A percentile compares a stretch with the other conserved stretches of the same genome.
Conservation (phyloP, 495 filamentous ascomycete species). For the Talaromyces nanjingensis region DNA sequence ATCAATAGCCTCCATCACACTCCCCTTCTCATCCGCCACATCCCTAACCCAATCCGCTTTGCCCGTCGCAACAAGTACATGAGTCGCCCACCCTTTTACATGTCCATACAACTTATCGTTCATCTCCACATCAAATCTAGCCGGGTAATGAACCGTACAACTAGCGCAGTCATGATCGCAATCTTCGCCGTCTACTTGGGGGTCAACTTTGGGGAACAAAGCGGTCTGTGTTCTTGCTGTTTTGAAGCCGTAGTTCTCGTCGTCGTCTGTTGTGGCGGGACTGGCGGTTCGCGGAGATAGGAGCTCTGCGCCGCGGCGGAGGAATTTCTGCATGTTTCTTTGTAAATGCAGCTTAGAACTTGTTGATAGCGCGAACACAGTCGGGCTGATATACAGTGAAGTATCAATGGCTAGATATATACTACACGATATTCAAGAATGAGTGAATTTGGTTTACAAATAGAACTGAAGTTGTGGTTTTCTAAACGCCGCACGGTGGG, state of each 20-base stretch:
- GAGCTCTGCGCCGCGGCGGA: conserved; percentile 30
- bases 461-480: not conserved
- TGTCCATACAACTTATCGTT: conserved; percentile 76
- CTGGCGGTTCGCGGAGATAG: conserved; percentile 24
- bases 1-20: conserved; percentile 88
- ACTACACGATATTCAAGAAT: too few relatives aligned
- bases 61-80: conserved; percentile 86
- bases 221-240: conserved; percentile 28
- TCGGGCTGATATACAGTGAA: too few relatives aligned
- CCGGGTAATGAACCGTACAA: conserved; percentile 72
- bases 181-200: conserved; percentile 75
- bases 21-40: conserved; percentile 84
- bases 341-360: too few relatives aligned
- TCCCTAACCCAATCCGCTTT: conserved; percentile 93
- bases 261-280: conserved; percentile 18
- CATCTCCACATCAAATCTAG: conserved; percentile 68
- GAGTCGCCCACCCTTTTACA: conserved; percentile 83
- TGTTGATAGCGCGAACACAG: too few relatives aligned
- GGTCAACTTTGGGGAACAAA: conserved; percentile 48
- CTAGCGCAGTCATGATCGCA: conserved; percentile 85
- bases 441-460: not conserved
- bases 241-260: conserved; percentile 31
- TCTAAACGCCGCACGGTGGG: not conserved
- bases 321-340: conserved; percentile 30
- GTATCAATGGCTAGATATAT: too few relatives aligned